Evolutionary conservation across 1,284 basidiomycete genomes (phyloP), one percentile per base, ranked within the genome.

Genomic region (Ganoderma resinaceum): DNA sequence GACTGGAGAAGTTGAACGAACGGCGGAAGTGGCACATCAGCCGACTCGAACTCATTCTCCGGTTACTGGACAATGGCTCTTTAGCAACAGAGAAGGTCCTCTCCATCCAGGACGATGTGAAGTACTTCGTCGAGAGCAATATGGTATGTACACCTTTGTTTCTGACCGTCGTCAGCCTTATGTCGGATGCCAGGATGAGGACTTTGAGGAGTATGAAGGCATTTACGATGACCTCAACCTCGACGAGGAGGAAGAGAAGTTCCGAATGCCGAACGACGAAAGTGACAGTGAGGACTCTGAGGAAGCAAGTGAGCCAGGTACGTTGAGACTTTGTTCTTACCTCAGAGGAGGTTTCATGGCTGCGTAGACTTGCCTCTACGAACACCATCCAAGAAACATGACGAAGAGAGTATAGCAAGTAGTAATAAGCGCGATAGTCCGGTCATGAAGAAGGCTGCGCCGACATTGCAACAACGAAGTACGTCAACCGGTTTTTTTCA

Each of bases 161-260:
- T 73, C 46, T n/a, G 9, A 52, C 46, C 35, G 33, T 69, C 63
- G 65, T 52, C 20, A 40, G 14, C 7, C 57, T 66, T 52, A 62
- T 63, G 38, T 55, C 23, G 59, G 70, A 67, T 70, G 58, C 78
- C 35, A 97, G 96, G 96, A 98, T 71, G 98, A 99, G 78, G 94
- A 96, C 78, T 99, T 98, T 80, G 96, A 98, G 71, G 97, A 98
- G 80, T 96, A 99, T 77, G 94, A 97, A 79, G 97, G 95, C 62
- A 95, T 99, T 70, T 99, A 99, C 77, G 98, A 99, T 77, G 97
- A 99, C 58, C 95, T 99, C 74, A 95, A 96, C 76, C 91, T 99
- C 62, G 95, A 99, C 76, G 97, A 99, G 77, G 96, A 98, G 79
- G 97, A 99, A 78, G 97, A 97, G 83, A 91, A 93, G 76, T 96